phyloP scores from a whole-genome alignment of 495 filamentous ascomycete species.

The Aspergillus egyptiacus region DNA sequence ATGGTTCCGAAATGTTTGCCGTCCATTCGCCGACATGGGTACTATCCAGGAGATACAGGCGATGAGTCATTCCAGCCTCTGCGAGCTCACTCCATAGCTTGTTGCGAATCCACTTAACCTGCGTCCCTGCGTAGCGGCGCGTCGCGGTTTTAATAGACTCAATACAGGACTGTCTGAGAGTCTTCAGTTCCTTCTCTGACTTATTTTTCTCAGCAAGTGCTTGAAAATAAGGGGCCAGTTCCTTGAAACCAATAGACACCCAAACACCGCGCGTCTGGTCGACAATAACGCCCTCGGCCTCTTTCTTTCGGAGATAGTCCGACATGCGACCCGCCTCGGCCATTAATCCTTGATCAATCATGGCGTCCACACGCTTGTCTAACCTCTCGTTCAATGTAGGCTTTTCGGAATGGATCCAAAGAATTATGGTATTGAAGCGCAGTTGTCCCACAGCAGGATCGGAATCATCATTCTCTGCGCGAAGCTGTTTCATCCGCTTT shows the following conservation, averaged over 20 bases:
- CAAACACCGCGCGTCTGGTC: slow-evolving; percentile 80
- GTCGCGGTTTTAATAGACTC: slow-evolving; percentile 69
- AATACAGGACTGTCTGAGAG: slow-evolving; percentile 39
- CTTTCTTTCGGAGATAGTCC: slow-evolving; percentile 42
- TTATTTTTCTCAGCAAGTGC: slow-evolving; percentile 36
- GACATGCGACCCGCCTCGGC: slow-evolving; percentile 60
- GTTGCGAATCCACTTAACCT: slow-evolving; percentile 79
- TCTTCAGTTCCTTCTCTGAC: slow-evolving; percentile 36
- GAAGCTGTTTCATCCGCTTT: slow-evolving; percentile 24
- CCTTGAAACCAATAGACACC: slow-evolving; percentile 94
- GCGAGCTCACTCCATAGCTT: slow-evolving; percentile 64
- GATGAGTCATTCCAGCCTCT: slow-evolving; percentile 42
- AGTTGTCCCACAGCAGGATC: slow-evolving; percentile 24
- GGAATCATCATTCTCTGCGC: slow-evolving; percentile 14
- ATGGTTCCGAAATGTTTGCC: slow-evolving; percentile 55
- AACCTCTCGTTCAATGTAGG: slow-evolving; percentile 63
- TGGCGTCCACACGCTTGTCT: slow-evolving; percentile 69
- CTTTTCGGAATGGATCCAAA: slow-evolving; percentile 79
- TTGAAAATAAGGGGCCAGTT: slow-evolving; percentile 66
- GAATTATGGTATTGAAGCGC: slow-evolving; percentile 59
- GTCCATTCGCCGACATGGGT: slow-evolving; percentile 54
- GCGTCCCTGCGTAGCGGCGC: slow-evolving; percentile 77
- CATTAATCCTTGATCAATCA: slow-evolving; percentile 71
- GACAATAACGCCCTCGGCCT: slow-evolving; percentile 45
- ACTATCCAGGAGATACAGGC: slow-evolving; percentile 70